Evolutionary conservation across 352 stramenopile species (phyloP).

Genomic region (Thraustochytrium sp.): DNA sequence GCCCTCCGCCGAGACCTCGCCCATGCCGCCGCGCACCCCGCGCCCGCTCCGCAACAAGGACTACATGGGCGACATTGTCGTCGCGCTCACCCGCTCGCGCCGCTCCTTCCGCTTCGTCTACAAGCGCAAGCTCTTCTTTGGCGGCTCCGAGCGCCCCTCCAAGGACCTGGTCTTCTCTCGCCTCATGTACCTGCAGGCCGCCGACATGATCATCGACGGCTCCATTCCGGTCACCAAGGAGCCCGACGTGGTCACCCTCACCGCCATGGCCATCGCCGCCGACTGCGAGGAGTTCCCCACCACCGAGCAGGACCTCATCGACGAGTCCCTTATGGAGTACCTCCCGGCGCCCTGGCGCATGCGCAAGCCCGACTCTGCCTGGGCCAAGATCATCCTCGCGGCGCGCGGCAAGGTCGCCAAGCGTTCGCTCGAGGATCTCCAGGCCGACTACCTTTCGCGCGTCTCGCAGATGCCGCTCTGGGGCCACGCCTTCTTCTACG

Average conservation of each 20-base stretch:
- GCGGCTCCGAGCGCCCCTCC: conserved; percentile 63
- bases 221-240: conserved; percentile 72
- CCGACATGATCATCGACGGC: conserved; percentile 81
- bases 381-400: conserved; percentile 66
- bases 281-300: conserved; percentile 53
- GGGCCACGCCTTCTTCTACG: conserved; percentile 76
- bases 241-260: conserved; percentile 66
- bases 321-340: conserved; percentile 69
- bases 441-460: conserved; percentile 73
- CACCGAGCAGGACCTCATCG: conserved; percentile 48
- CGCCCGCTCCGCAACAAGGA: conserved; percentile 70
- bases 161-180: conserved; percentile 73
- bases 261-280: conserved; percentile 70
- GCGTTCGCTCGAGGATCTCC: conserved; percentile 54
- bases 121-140: conserved; percentile 81
- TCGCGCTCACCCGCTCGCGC: conserved; percentile 75
- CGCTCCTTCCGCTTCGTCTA: conserved; percentile 81
- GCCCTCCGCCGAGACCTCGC: neutral
- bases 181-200: conserved; percentile 78
- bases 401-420: conserved; percentile 54
- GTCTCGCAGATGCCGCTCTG: conserved; percentile 71
- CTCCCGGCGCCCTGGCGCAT: conserved; percentile 68
- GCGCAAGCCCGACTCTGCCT: conserved; percentile 66
- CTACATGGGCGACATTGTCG: conserved; percentile 81
- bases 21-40: conserved; percentile 67